Base-by-base conservation (phyloP, 192 early-diverging fungal species). In the Linnemannia exigua region DNA sequence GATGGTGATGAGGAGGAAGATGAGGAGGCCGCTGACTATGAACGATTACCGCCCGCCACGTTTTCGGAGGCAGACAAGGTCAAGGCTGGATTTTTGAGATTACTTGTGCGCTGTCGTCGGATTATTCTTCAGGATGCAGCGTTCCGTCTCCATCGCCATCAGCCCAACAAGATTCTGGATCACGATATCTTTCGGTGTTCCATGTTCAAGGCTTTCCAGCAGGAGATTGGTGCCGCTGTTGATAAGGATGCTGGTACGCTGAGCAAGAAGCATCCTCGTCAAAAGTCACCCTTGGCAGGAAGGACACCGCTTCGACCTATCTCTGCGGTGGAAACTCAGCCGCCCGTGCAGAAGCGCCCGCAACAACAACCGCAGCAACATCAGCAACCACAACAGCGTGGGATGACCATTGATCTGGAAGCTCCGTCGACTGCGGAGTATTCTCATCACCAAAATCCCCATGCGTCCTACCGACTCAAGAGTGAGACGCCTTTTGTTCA, bases 121-220 rank as follows among this genome's bases (percentile, higher is more conserved):
- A 63, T 63, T 2, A 31, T 63, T 63, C 58, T 63, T 63, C 58
- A 63, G 28, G 58, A 63, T 63, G 58, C 58, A 0, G 58, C 58
- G 4, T 31, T n/a, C 15, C 58, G 58, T 31, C 28, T 63, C 58
- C 28, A 63, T 63, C 58, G 58, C 28, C 28, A 63, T 63, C 58
- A 63, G 12, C 58, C 58, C 28, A 63, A 63, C 25, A 63, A 63
- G 58, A 63, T 63, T 25, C 3, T 63, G 25, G 58, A 63, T 12
- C 28, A 63, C 12, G 28, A 63, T 31, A 31, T 63, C 12, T 63
- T 63, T 11, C 58, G 58, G 25, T 31, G 28, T 25, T 31, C 58
- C 58, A 63, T 63, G 58, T 63, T 63, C 58, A 63, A 63, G 58
- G 15, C n/a, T 25, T 63, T 63, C 28, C 58, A 63, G 58, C 9